Conservation (phyloP, 2,329 filamentous ascomycete genomes). For the Magnaporthiopsis poae region DNA sequence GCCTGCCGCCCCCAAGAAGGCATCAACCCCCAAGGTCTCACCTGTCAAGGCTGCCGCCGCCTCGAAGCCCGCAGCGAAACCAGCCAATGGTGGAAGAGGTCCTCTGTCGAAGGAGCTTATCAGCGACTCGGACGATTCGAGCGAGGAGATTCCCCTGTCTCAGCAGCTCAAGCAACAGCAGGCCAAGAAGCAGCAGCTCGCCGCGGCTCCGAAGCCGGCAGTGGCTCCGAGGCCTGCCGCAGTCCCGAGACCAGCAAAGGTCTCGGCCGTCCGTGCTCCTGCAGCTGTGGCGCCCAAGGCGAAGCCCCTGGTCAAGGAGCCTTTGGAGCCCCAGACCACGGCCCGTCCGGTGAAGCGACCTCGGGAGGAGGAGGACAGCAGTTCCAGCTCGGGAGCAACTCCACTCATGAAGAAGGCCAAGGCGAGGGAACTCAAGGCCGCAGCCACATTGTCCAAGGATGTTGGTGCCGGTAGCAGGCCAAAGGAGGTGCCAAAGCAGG, state of each 20-base stretch:
- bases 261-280: conserved; percentile 2
- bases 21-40: conserved; percentile 24
- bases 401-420: conserved; percentile 50
- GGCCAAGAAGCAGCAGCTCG: conserved; percentile 23
- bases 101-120: conserved; percentile 46
- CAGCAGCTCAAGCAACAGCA: conserved; percentile 1
- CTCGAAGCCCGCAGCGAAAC: conserved; percentile 18
- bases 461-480: neutral
- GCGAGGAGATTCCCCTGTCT: conserved; percentile 35
- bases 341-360: conserved; percentile 37
- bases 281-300: conserved; percentile 2
- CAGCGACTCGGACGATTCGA: conserved; percentile 45
- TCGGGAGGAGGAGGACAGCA: conserved; percentile 46
- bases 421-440: conserved; percentile 27
- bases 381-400: conserved; percentile 46
- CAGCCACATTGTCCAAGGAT: neutral
- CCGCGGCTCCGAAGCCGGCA: conserved; percentile 11
- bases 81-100: conserved; percentile 22
- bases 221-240: conserved; percentile 13
- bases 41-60: conserved; percentile 30
- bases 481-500: neutral
- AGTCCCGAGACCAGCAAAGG: conserved; percentile 6
- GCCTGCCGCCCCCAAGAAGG: conserved; percentile 39
- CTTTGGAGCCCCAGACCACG: conserved; percentile 11
- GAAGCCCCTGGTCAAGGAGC: conserved; percentile 12